Evolutionary conservation across 805 yeast species (phyloP).

Genomic region (Pichia ethanolica): DNA sequence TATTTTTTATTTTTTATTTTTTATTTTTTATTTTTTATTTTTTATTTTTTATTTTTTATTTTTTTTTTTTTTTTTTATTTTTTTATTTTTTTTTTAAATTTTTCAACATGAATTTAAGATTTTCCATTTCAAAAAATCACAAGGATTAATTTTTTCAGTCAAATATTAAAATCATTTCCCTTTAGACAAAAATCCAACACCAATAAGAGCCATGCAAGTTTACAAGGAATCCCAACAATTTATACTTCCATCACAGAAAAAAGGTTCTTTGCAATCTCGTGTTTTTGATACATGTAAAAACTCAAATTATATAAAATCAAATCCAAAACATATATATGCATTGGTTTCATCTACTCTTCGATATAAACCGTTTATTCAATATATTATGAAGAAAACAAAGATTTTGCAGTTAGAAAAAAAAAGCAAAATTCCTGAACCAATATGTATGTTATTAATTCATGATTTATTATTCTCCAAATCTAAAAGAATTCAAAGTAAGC

Average conservation of each 20-base stretch:
- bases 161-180: too few species aligned
- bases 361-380: constrained; percentile 56
- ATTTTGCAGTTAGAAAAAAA: constrained; percentile 48
- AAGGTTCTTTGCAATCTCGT: constrained; percentile 49
- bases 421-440: constrained; percentile 39
- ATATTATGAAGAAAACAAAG: constrained; percentile 59
- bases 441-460: constrained; percentile 65
- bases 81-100: too few species aligned
- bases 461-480: constrained; percentile 69
- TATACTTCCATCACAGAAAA: constrained; percentile 30
- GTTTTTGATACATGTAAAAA: constrained; percentile 43
- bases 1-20: too few species aligned
- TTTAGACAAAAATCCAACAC: too few species aligned
- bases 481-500: constrained; percentile 84
- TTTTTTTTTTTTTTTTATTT: too few species aligned
- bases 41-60: too few species aligned
- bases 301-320: constrained; percentile 39
- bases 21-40: too few species aligned
- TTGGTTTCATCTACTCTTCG: constrained; percentile 70
- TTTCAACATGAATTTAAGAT: too few species aligned
- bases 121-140: too few species aligned
- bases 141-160: too few species aligned
- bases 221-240: constrained; percentile 39
- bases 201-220: constrained; percentile 24
- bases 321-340: constrained; percentile 85